Percentiles rank a stretch among this genome's conserved stretches.
Conservation (phyloP, 306 rosid species). For the Quercus gilva region DNA sequence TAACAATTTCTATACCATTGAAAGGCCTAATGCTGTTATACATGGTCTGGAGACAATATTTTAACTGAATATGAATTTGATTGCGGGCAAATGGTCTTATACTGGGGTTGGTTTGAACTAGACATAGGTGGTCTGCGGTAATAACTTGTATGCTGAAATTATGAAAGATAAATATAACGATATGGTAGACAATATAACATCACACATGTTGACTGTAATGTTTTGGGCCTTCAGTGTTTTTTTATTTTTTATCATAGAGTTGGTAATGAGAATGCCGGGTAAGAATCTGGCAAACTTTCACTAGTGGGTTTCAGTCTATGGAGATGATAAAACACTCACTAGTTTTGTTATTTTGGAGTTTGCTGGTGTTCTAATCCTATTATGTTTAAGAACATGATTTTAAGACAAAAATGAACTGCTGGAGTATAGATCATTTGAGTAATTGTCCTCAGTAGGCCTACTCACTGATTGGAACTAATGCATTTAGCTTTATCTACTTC, state of each 20-base stretch:
- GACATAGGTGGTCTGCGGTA: slow-evolving; percentile 3
- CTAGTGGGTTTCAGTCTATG: background rate
- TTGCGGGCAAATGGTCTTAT: slow-evolving; percentile 4
- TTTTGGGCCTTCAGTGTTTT: background rate
- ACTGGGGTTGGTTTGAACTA: slow-evolving; percentile 6
- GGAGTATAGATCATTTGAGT: background rate
- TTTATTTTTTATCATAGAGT: background rate
- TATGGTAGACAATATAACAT: background rate
- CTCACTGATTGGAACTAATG: background rate
- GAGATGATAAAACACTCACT: background rate
- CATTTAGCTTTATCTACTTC: background rate
- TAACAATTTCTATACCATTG: background rate
- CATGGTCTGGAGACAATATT: slow-evolving; percentile 1
- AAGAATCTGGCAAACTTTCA: slow-evolving; percentile 17
- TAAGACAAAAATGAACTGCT: slow-evolving; percentile 3
- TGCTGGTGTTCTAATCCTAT: background rate
- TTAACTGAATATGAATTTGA: slow-evolving; percentile 3
- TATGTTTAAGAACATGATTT: background rate
- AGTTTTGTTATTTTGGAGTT: background rate
- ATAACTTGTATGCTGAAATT: background rate
- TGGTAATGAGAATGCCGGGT: slow-evolving; percentile 2
- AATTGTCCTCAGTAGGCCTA: background rate
- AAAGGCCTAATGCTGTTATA: background rate
- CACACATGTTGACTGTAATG: background rate
- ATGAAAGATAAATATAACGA: slow-evolving; percentile 13